A percentile compares a stretch with the other conserved stretches of the same genome.
Evolutionary conservation across 257 asterid species (phyloP).

Genomic region (Solanum sitiens): DNA sequence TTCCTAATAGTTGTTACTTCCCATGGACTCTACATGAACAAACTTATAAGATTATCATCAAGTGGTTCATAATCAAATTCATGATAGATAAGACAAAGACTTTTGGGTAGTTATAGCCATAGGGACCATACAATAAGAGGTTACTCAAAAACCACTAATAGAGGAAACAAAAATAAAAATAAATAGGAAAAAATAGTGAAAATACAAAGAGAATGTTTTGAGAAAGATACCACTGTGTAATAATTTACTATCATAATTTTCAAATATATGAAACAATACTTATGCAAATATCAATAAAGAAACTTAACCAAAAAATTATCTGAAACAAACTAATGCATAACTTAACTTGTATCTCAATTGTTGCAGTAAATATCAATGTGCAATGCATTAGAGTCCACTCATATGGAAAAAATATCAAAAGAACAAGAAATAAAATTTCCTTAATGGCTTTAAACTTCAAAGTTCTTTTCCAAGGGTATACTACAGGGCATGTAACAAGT

Average conservation of each 20-base stretch:
- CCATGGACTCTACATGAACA: background rate
- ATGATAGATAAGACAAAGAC: background rate
- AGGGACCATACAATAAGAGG: background rate
- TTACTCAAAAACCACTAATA: background rate
- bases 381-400: background rate
- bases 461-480: background rate
- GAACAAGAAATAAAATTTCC: background rate
- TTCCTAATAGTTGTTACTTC: background rate
- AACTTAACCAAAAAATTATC: background rate
- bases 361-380: background rate
- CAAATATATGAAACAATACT: background rate
- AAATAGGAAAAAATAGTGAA: background rate
- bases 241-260: background rate
- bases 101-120: background rate
- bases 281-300: background rate
- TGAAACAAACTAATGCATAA: background rate
- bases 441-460: background rate
- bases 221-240: background rate
- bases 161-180: background rate
- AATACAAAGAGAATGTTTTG: background rate
- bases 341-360: background rate
- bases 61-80: background rate
- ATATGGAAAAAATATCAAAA: background rate
- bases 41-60: background rate
- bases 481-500: background rate